A percentile compares a stretch with the other conserved stretches of the same genome.
These are phyloP conservation scores for Amanita polypyramis DNA, from an alignment of 768 basidiomycete genomes.

Conservation along the genomic window DNA sequence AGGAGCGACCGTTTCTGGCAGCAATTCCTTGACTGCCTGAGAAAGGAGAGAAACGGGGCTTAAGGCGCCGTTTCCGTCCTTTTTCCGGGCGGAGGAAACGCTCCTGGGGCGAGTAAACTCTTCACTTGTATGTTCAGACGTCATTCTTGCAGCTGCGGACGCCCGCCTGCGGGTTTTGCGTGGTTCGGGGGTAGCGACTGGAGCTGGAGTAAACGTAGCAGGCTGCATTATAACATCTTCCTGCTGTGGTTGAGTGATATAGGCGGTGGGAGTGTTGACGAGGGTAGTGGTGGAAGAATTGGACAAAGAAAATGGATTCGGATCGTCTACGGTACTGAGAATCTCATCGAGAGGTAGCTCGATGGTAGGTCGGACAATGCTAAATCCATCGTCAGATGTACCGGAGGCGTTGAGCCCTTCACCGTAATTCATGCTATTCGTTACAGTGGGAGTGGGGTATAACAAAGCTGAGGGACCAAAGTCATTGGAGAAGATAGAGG, in stretches of 20 bases:
- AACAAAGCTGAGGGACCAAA: constrained; percentile 75
- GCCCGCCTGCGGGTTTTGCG: constrained; percentile 6
- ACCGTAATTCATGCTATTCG: constrained; percentile 65
- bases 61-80: constrained; percentile 7
- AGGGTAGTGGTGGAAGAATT: constrained; percentile 9
- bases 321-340: constrained; percentile 37
- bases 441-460: constrained; percentile 54
- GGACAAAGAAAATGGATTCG: constrained; percentile 18
- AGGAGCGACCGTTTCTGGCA: constrained; percentile 46
- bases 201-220: background rate
- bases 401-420: constrained; percentile 50
- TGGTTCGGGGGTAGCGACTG: background rate
- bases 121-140: constrained; percentile 23
- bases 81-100: background rate
- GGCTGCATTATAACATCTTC: constrained; percentile 13
- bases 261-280: constrained; percentile 11
- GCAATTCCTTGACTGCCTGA: constrained; percentile 28
- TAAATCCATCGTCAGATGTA: constrained; percentile 38
- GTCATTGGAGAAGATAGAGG: constrained; percentile 59
- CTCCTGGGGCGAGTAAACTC: constrained; percentile 14
- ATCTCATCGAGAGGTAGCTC: constrained; percentile 83
- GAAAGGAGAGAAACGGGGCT: constrained; percentile 23
- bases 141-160: constrained; percentile 11
- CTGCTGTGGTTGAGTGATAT: background rate
- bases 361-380: constrained; percentile 69